These are phyloP conservation scores for Mycena galopus DNA, from an alignment of 768 basidiomycete species.

Conservation along the genomic window DNA sequence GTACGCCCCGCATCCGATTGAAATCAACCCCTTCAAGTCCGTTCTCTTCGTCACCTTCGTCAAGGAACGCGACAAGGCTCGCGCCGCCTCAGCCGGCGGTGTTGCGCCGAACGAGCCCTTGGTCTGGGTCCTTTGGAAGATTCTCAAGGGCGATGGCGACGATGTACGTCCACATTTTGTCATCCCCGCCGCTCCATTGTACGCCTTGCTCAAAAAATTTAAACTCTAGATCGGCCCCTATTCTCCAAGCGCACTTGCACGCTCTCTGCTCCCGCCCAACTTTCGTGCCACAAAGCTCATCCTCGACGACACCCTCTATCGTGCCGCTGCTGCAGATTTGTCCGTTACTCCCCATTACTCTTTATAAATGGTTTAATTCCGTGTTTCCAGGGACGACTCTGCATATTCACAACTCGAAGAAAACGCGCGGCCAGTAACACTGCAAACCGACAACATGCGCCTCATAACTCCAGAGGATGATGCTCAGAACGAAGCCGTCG, in stretches of 20 bases:
- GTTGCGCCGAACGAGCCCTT: conserved; percentile 79
- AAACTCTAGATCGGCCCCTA: conserved; percentile 81
- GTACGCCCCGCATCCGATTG: conserved; percentile 84
- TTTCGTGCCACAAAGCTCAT: conserved; percentile 79
- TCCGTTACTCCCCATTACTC: conserved; percentile 44
- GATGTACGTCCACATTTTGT: conserved; percentile 64
- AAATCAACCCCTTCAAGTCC: conserved; percentile 86
- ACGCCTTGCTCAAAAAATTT: background rate
- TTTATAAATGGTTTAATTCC: background rate
- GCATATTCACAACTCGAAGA: conserved; percentile 50
- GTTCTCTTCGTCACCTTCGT: conserved; percentile 76
- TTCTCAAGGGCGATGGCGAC: conserved; percentile 84
- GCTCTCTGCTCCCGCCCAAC: conserved; percentile 82
- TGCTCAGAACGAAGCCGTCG: conserved; percentile 66
- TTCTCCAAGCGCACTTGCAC: conserved; percentile 79
- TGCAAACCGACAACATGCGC: conserved; percentile 34
- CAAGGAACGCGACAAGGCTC: conserved; percentile 75
- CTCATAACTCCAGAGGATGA: conserved; percentile 65
- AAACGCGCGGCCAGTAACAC: conserved; percentile 13
- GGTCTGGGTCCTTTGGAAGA: conserved; percentile 91
- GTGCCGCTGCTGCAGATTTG: conserved; percentile 61
- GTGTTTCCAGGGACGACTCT: conserved; percentile 55
- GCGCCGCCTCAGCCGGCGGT: conserved; percentile 61
- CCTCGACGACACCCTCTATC: conserved; percentile 73
- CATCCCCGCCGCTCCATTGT: background rate